Evolutionary conservation across 345 rosid species (phyloP), one percentile per base, ranked within the genome.

Genomic region (Fremontodendron californicum): DNA sequence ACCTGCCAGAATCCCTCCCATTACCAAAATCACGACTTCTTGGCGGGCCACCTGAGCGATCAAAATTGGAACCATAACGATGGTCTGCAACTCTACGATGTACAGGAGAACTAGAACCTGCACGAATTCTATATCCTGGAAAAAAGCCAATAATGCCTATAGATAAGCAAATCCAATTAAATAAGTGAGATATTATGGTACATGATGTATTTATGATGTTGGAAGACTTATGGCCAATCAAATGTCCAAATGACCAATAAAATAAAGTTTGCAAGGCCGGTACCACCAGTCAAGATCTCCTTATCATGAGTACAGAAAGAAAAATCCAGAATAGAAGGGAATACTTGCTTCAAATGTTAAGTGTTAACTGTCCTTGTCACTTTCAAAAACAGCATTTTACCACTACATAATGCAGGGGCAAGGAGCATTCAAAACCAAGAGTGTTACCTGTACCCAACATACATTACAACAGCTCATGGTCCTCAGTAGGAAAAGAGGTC

Each of bases 91-190:
- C n/a, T n/a, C n/a, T n/a, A n/a, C n/a, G n/a, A n/a, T n/a, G n/a
- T n/a, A n/a, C n/a, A n/a, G n/a, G n/a, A n/a, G n/a, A n/a, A n/a
- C n/a, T n/a, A n/a, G n/a, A n/a, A n/a, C n/a, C n/a, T n/a, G n/a
- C n/a, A n/a, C 82, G 92, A 80, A 81, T 80, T 86, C 92, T 88
- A 86, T 89, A 84, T 72, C 97, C 96, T 90, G 93, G 81, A 85
- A 83, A 60, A 79, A 75, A 78, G 67, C 80, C 81, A 83, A 81
- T 64, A 74, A 75, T 79, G 70, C 62, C 86, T 58, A 75, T 58
- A 27, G 76, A 71, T 78, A 80, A 86, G 79, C 79, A 82, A 78
- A 75, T 77, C 77, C 67, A 35, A 60, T 16, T 29, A 29, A 69
- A 18, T 40, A 27, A 66, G 74, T 11, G 61, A 25, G 77, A 78